These are phyloP conservation scores for Globisporangium megalacanthum DNA, from an alignment of 352 stramenopile genomes.

Conservation along the genomic window DNA sequence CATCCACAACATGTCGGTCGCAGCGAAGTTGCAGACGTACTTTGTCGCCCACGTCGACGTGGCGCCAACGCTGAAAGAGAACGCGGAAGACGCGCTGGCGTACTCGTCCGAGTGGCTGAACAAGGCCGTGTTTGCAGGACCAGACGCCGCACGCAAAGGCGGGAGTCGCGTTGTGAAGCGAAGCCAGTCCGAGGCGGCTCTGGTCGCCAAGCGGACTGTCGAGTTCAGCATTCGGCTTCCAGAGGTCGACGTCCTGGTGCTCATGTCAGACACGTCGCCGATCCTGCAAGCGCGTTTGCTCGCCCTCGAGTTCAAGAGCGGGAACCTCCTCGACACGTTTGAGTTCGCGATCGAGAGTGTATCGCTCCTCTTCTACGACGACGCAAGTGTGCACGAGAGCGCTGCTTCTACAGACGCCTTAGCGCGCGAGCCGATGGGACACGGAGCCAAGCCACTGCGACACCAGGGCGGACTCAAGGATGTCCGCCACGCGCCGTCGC, in stretches of 20 bases:
- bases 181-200: background rate
- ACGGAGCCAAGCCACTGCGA: constrained; percentile 1
- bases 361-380: constrained; percentile 60
- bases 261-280: constrained; percentile 55
- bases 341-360: constrained; percentile 48
- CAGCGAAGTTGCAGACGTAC: constrained; percentile 58
- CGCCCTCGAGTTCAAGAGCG: constrained; percentile 47
- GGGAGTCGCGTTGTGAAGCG: background rate
- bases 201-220: constrained; percentile 12
- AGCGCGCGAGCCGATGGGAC: background rate
- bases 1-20: constrained; percentile 64
- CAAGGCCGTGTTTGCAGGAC: constrained; percentile 35
- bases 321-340: constrained; percentile 44
- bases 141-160: constrained; percentile 1
- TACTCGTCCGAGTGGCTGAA: constrained; percentile 50
- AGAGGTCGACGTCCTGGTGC: constrained; percentile 55
- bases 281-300: constrained; percentile 57
- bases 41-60: constrained; percentile 52
- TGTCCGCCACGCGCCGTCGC: constrained; percentile 3
- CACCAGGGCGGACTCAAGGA: constrained; percentile 16
- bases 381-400: background rate
- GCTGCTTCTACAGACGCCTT: background rate
- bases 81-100: constrained; percentile 44
- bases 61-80: constrained; percentile 37
- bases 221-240: constrained; percentile 54